Evolutionary conservation across 345 rosid species (phyloP).

Genomic region (Carallia pectinifolia): DNA sequence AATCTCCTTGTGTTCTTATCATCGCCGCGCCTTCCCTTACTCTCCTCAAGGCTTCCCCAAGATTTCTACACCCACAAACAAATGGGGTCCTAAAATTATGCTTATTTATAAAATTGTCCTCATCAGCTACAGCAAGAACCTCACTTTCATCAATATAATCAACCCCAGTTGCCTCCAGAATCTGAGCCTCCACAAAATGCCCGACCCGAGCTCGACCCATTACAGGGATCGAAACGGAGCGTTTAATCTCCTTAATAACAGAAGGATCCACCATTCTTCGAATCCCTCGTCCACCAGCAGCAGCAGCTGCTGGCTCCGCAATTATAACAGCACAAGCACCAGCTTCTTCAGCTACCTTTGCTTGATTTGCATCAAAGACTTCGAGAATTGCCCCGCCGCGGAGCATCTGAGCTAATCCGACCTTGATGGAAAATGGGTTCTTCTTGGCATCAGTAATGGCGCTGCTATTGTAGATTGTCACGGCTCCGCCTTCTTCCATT

Average conservation of each 20-base stretch:
- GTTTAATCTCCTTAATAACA: constrained; percentile 28
- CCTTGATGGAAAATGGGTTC: constrained; percentile 26
- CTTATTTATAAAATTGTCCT: constrained; percentile 46
- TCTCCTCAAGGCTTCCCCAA: constrained; percentile 48
- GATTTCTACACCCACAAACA: constrained; percentile 41
- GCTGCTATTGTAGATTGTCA: constrained; percentile 24
- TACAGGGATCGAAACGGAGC: constrained; percentile 33
- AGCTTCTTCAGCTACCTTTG: constrained; percentile 29
- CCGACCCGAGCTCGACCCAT: constrained; percentile 34
- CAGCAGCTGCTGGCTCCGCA: constrained; percentile 9
- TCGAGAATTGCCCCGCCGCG: constrained; percentile 34
- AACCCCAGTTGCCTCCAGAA: constrained; percentile 31
- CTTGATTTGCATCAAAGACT: constrained; percentile 23
- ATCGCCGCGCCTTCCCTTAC: constrained; percentile 54
- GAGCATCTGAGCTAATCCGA: constrained; percentile 27
- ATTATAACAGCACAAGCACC: constrained; percentile 30
- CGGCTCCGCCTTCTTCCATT: constrained; percentile 29
- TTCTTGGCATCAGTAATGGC: constrained; percentile 19
- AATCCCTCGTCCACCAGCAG: background rate
- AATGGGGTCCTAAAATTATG: constrained; percentile 48
- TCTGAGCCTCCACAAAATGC: constrained; percentile 44
- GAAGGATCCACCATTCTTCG: constrained; percentile 24
- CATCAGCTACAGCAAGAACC: constrained; percentile 32
- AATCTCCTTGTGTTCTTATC: constrained; percentile 46
- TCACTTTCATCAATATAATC: constrained; percentile 43